phyloP scores from a whole-genome alignment of 2,329 filamentous ascomycete genomes.

The Plectosphaerella cucumerina region DNA sequence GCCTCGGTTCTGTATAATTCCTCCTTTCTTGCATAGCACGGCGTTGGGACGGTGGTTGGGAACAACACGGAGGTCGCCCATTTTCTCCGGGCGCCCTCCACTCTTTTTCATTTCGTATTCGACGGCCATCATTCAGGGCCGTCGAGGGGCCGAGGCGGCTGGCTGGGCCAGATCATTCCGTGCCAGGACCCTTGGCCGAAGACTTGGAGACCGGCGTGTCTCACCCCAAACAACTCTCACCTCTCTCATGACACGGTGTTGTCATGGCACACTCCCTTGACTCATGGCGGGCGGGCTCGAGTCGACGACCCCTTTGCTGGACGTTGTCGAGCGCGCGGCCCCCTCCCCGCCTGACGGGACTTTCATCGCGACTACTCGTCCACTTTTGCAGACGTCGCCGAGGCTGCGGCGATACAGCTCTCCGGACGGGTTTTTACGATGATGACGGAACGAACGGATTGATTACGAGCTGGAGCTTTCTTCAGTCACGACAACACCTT shows the following conservation, averaged over 20 bases:
- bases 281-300: conserved; percentile 1
- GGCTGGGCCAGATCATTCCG: conserved; percentile 21
- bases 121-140: too few relatives aligned
- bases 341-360: neutral
- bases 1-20: conserved; percentile 74
- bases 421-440: neutral
- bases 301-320: too few relatives aligned
- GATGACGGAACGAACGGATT: neutral
- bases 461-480: neutral
- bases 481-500: too few relatives aligned
- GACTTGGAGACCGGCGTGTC: conserved; percentile 25
- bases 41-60: conserved; percentile 37
- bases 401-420: neutral
- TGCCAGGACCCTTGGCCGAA: conserved; percentile 20
- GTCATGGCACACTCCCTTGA: conserved; percentile 1
- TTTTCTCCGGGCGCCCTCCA: conserved; percentile 1
- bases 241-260: conserved; percentile 26
- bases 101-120: too few relatives aligned
- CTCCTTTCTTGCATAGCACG: conserved; percentile 42
- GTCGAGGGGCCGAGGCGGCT: too few relatives aligned
- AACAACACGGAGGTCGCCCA: conserved; percentile 6
- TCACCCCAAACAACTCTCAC: conserved; percentile 18
- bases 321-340: too few relatives aligned
- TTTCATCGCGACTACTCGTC: neutral
- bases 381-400: too few relatives aligned